These are phyloP conservation scores for Termitomyces sp. DNA, from an alignment of 768 basidiomycete species.

Conservation along the genomic window DNA sequence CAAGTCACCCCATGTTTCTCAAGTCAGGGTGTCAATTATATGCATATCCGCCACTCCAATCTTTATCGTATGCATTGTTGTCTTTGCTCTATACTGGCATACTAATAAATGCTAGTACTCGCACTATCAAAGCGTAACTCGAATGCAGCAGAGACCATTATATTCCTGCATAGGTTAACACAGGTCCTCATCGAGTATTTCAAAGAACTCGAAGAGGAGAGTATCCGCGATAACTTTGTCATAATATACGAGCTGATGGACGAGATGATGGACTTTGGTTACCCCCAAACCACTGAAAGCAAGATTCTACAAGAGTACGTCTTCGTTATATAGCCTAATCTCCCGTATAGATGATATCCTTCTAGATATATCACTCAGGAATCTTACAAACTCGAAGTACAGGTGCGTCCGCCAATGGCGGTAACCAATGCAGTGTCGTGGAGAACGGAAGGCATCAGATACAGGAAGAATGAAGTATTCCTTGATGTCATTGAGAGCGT, in stretches of 20 bases:
- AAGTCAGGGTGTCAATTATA: constrained; percentile 92
- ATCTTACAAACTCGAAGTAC: constrained; percentile 93
- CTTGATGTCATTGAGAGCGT: constrained; percentile 97
- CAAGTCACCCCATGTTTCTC: constrained; percentile 97
- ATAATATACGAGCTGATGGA: constrained; percentile 99
- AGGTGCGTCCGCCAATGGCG: constrained; percentile 89
- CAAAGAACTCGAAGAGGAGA: constrained; percentile 99
- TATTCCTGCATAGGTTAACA: constrained; percentile 91
- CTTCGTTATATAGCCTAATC: not conserved
- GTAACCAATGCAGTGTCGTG: constrained; percentile 99
- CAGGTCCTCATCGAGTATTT: constrained; percentile 97
- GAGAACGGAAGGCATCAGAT: constrained; percentile 95
- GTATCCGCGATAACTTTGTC: constrained; percentile 98
- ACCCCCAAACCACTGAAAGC: constrained; percentile 97
- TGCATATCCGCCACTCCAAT: constrained; percentile 98
- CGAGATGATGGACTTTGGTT: constrained; percentile 99
- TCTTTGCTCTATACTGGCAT: not conserved
- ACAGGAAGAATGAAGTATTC: constrained; percentile 99
- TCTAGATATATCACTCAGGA: constrained; percentile 95
- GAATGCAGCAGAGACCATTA: constrained; percentile 93
- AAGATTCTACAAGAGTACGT: constrained; percentile 95
- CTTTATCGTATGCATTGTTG: constrained; percentile 71
- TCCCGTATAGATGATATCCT: not conserved
- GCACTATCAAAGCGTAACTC: constrained; percentile 94
- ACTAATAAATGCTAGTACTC: constrained; percentile 53